These are phyloP conservation scores for Penicillium riverlandense DNA, from an alignment of 495 filamentous ascomycete genomes.

Conservation along the genomic window DNA sequence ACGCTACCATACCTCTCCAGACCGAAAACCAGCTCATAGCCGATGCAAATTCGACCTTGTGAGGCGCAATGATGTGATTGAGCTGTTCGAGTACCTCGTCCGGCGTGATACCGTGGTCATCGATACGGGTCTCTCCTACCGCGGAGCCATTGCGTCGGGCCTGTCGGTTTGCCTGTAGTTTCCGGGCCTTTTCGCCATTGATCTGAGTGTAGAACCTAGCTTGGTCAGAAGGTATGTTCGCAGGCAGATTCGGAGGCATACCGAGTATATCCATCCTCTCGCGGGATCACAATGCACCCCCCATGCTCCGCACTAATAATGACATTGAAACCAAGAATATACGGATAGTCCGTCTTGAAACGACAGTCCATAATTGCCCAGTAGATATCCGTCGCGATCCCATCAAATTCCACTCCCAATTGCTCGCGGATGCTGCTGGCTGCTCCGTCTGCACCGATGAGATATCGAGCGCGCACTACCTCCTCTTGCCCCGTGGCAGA, in stretches of 20 bases:
- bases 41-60: slow-evolving; percentile 22
- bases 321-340: slow-evolving; percentile 27
- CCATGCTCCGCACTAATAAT: slow-evolving; percentile 22
- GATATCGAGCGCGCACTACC: slow-evolving; percentile 15
- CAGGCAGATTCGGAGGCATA: neutral
- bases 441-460: slow-evolving; percentile 29
- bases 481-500: too few species aligned
- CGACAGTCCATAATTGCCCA: slow-evolving; percentile 35
- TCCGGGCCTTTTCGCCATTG: too few species aligned
- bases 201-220: too few species aligned
- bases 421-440: slow-evolving; percentile 20
- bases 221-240: too few species aligned
- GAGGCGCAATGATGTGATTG: slow-evolving; percentile 30
- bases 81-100: slow-evolving; percentile 29
- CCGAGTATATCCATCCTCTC: slow-evolving; percentile 30
- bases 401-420: slow-evolving; percentile 28
- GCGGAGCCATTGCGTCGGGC: too few species aligned
- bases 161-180: too few species aligned
- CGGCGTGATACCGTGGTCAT: slow-evolving; percentile 16
- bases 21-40: slow-evolving; percentile 32
- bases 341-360: slow-evolving; percentile 29
- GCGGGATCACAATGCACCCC: slow-evolving; percentile 27
- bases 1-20: slow-evolving; percentile 25
- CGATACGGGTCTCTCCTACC: neutral
- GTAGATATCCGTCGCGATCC: slow-evolving; percentile 29